phyloP scores from a whole-genome alignment of 192 early-diverging fungal species.

The Fimicolochytrium jonesii region DNA sequence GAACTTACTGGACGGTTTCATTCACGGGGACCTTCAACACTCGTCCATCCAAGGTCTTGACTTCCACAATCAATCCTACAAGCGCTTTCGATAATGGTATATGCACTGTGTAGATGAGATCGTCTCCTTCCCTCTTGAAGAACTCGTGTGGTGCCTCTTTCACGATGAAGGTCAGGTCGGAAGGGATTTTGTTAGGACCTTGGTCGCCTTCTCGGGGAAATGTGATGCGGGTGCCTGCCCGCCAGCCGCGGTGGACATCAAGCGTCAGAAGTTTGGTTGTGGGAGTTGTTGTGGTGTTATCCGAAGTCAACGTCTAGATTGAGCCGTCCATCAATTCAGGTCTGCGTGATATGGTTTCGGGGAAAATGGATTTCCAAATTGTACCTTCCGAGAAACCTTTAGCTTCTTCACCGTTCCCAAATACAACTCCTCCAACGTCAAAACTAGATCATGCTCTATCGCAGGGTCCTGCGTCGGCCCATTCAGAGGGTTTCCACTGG shows the following conservation, averaged over 20 bases:
- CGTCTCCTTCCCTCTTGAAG: conserved; percentile 46
- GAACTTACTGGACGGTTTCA: conserved; percentile 46
- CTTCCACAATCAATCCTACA: conserved; percentile 37
- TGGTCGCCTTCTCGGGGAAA: conserved; percentile 55
- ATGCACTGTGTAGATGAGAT: conserved; percentile 35
- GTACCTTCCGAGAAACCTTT: conserved; percentile 45
- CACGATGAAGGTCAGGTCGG: conserved; percentile 48
- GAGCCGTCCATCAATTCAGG: no score
- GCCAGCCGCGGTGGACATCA: conserved; percentile 43
- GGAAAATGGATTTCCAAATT: no score
- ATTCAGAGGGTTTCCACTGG: conserved; percentile 14
- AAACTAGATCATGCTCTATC: conserved; percentile 31
- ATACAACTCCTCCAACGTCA: conserved; percentile 56
- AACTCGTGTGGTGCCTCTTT: conserved; percentile 39
- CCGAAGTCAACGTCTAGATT: conserved; percentile 48
- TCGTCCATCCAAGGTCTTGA: conserved; percentile 49
- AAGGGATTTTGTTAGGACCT: conserved; percentile 50
- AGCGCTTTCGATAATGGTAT: conserved; percentile 48
- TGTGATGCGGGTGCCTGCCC: conserved; percentile 44
- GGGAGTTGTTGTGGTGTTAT: conserved; percentile 46
- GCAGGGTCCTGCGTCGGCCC: conserved; percentile 39
- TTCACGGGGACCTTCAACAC: conserved; percentile 50
- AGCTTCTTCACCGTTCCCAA: conserved; percentile 50
- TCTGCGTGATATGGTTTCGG: not conserved
- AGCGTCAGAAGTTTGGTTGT: conserved; percentile 48